Evolutionary conservation across 2,329 filamentous ascomycete genomes (phyloP).

Genomic region (Cercospora sesami): DNA sequence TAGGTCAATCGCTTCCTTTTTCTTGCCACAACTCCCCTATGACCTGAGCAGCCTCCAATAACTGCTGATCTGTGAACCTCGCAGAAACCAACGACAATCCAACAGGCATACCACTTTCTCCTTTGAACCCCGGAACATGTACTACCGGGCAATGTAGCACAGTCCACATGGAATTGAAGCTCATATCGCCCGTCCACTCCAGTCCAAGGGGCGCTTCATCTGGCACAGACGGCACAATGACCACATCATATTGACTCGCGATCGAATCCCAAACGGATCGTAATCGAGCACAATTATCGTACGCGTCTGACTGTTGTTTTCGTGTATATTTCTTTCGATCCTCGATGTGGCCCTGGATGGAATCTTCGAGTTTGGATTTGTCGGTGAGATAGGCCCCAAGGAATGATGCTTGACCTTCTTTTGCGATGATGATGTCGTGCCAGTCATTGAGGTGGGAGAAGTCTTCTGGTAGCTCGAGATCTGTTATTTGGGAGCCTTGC

Average conservation of each 20-base stretch:
- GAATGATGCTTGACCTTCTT: conserved; percentile 57
- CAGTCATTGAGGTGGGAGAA: conserved; percentile 53
- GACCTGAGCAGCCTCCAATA: conserved; percentile 40
- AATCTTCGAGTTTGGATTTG: neutral
- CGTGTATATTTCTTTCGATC: conserved; percentile 48
- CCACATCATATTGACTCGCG: conserved; percentile 53
- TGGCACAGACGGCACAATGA: conserved; percentile 59
- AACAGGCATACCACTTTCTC: conserved; percentile 59
- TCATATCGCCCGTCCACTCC: conserved; percentile 56
- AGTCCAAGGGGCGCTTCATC: conserved; percentile 62
- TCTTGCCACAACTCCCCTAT: conserved; percentile 17
- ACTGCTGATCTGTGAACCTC: conserved; percentile 48
- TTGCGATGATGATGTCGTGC: conserved; percentile 52
- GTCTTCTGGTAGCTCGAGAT: conserved; percentile 54
- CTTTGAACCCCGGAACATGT: conserved; percentile 64
- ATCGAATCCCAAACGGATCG: conserved; percentile 59
- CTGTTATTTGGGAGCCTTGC: conserved; percentile 57
- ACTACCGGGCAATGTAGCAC: conserved; percentile 61
- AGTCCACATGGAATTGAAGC: conserved; percentile 40
- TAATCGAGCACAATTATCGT: conserved; percentile 58
- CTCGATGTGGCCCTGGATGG: conserved; percentile 49
- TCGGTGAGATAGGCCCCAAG: conserved; percentile 49
- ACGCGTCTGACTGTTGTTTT: conserved; percentile 54
- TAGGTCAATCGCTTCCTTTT: neutral
- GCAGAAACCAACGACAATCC: conserved; percentile 56